Percentiles rank a stretch among this genome's conserved stretches.
Evolutionary conservation across 2,329 filamentous ascomycete species (phyloP).

Genomic region (Lasiodiplodia citricola): DNA sequence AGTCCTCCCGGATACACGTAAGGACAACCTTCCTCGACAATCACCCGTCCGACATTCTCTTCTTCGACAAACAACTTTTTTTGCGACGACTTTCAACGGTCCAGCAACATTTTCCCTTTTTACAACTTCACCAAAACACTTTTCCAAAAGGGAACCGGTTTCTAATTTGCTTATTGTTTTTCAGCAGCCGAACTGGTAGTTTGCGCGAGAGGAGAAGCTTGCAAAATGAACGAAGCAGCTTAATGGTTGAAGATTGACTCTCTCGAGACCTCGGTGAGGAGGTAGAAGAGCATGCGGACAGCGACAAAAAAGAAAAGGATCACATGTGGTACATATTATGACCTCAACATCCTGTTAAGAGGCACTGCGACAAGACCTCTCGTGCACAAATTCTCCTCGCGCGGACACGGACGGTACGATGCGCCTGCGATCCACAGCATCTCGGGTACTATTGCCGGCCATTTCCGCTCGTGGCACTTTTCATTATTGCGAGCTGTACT

Average conservation of each 20-base stretch:
- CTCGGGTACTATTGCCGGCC: background rate
- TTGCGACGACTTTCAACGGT: slow-evolving; percentile 19
- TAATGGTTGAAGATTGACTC: slow-evolving; percentile 21
- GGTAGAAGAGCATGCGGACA: background rate
- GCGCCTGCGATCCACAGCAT: background rate
- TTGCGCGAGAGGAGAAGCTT: slow-evolving; percentile 14
- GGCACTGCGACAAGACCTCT: background rate
- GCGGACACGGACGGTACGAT: background rate
- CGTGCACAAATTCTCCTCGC: background rate
- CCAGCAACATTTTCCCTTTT: slow-evolving; percentile 13
- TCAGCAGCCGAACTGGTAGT: slow-evolving; percentile 13
- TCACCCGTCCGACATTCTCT: slow-evolving; percentile 5
- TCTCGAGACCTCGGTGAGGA: slow-evolving; percentile 20
- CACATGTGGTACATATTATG: slow-evolving; percentile 21
- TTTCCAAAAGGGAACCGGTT: background rate
- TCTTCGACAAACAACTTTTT: slow-evolving; percentile 7
- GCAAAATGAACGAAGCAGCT: slow-evolving; percentile 11
- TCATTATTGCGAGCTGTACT: background rate
- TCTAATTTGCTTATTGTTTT: slow-evolving; percentile 23
- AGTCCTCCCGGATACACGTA: slow-evolving; percentile 26
- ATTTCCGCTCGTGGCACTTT: background rate
- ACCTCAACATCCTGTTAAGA: background rate
- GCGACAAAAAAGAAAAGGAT: slow-evolving; percentile 15
- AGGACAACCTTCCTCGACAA: slow-evolving; percentile 10
- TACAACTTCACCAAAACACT: slow-evolving; percentile 14